A percentile compares a stretch with the other conserved stretches of the same genome.
Conservation (phyloP, 768 basidiomycete genomes). For the Suillus alpinus region DNA sequence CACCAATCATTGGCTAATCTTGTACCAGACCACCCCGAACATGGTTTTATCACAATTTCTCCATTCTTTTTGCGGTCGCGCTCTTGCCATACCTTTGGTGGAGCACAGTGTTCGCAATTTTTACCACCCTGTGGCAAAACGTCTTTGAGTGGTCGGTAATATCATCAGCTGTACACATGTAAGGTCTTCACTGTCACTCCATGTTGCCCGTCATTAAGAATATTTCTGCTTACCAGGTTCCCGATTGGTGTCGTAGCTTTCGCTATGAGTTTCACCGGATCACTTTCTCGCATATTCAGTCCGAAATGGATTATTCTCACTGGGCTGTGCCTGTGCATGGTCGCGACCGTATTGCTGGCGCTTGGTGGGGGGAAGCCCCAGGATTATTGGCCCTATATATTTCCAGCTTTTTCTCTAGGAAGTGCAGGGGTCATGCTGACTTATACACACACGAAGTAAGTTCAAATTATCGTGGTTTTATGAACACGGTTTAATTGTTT, state of each 20-base stretch:
- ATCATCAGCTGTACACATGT: constrained; percentile 40
- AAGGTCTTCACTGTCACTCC: constrained; percentile 8
- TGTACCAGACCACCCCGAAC: constrained; percentile 36
- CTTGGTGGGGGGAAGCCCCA: constrained; percentile 38
- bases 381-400: constrained; percentile 45
- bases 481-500: constrained; percentile 1
- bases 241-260: constrained; percentile 42
- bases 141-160: constrained; percentile 41
- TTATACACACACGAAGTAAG: constrained; percentile 50
- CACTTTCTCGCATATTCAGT: constrained; percentile 34
- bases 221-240: constrained; percentile 25
- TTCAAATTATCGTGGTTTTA: not conserved
- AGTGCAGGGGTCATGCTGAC: constrained; percentile 43
- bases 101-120: constrained; percentile 31
- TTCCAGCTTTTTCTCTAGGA: constrained; percentile 51
- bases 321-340: constrained; percentile 36
- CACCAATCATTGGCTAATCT: not conserved
- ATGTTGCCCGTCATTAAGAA: constrained; percentile 4
- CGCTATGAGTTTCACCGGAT: constrained; percentile 36
- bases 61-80: constrained; percentile 35
- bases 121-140: constrained; percentile 40
- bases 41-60: constrained; percentile 43
- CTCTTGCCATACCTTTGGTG: constrained; percentile 44
- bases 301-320: constrained; percentile 46
- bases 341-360: constrained; percentile 41